Evolutionary conservation across 2,329 filamentous ascomycete species (phyloP), one percentile per base, ranked within the genome.

Genomic region (Xylariaceae sp.): DNA sequence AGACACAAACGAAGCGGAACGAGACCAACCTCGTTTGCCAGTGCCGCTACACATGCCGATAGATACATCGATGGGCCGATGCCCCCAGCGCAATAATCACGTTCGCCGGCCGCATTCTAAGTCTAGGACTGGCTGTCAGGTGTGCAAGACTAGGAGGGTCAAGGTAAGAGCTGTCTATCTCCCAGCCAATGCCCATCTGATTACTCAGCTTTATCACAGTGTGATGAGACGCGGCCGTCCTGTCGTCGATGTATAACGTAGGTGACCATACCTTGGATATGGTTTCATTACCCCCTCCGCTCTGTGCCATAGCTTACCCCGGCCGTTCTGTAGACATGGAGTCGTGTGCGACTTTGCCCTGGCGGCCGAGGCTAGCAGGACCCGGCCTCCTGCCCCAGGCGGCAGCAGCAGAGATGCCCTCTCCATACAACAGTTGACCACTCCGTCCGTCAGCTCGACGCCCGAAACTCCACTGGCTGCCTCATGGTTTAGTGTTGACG

Each of bases 401-500:
- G 11, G 7, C 7, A 24, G 41, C 32, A 32, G 37, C 17, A 38
- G 46, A 26, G 47, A 44, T 24, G 46, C 48, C 27, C 46, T 50
- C 13, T 38, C 23, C 18, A 36, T 43, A 29, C 42, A 39, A 14
- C 48, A 48, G 14, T 36, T 42, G 19, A 39, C 48, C 3, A 47
- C 50, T 11, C 50, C 49, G 5, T 35, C 41, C 16, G 36, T 38
- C 15, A 14, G 34, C 21, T 41, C 44, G 8, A 37, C 41, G 12
- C 35, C 34, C 2, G 34, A 47, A 14, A 36, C 31, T 21, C 38
- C 31, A 11, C 23, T 40, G 11, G 41, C 47, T 29, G n/a, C 35
- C 5, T 36, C 44, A 14, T 51, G 48, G 45, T 50, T 52, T 15
- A 57, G 41, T 30, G 55, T 41, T 28, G 50, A 64, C 9, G 69